A percentile compares a stretch with the other conserved stretches of the same genome.
These are phyloP conservation scores for Salix caprea DNA, from an alignment of 345 rosid genomes.

Conservation along the genomic window DNA sequence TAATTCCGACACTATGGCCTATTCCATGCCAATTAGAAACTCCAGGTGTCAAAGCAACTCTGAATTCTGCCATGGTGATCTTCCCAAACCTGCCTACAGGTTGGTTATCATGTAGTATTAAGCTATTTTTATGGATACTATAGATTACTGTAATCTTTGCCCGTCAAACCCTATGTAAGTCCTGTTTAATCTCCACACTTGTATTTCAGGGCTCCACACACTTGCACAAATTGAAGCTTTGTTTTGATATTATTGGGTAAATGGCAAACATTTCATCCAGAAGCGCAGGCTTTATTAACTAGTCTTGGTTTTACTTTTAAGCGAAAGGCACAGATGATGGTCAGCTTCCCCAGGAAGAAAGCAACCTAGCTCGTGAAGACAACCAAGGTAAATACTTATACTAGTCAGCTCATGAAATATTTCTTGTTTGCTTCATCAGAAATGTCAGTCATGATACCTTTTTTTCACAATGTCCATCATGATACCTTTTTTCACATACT, in stretches of 20 bases:
- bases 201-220: not conserved
- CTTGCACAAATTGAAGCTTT: not conserved
- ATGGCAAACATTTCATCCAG: not conserved
- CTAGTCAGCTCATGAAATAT: not conserved
- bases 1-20: slow-evolving; percentile 20
- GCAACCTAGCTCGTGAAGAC: slow-evolving; percentile 19
- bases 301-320: slow-evolving; percentile 9
- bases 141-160: not conserved
- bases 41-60: slow-evolving; percentile 18
- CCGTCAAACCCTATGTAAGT: not conserved
- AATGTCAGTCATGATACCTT: not conserved
- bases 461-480: not conserved
- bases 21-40: slow-evolving; percentile 25
- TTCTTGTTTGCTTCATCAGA: not conserved
- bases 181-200: not conserved
- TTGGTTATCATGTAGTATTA: slow-evolving; percentile 9
- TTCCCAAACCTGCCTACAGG: slow-evolving; percentile 28
- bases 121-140: not conserved
- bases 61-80: slow-evolving; percentile 11
- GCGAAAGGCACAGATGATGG: slow-evolving; percentile 18
- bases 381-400: slow-evolving; percentile 20
- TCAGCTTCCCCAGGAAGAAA: slow-evolving; percentile 17
- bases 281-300: slow-evolving; percentile 1
- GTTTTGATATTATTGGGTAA: not conserved
- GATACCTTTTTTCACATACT: not conserved